phyloP scores from a whole-genome alignment of 2,329 filamentous ascomycete species.

The Tolypocladium ophioglossoides region DNA sequence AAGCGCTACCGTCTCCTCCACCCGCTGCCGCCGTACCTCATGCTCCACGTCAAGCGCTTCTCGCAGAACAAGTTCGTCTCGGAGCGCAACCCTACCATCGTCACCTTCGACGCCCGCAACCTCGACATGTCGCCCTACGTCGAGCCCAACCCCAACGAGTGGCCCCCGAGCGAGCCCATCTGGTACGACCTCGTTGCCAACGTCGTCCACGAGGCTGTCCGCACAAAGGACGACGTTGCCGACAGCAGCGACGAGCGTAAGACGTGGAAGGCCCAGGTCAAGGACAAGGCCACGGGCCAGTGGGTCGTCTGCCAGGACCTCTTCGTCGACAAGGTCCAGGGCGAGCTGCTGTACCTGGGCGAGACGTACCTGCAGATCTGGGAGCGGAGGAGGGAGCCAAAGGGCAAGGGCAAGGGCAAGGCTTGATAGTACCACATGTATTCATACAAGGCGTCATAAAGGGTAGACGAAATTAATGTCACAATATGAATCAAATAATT shows the following conservation, averaged over 20 bases:
- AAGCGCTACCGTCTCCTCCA: constrained; percentile 84
- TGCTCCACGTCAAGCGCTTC: constrained; percentile 97
- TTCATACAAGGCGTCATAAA: not conserved
- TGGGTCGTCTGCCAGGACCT: constrained; percentile 94
- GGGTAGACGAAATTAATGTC: not conserved
- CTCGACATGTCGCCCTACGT: constrained; percentile 87
- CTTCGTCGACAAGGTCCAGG: constrained; percentile 81
- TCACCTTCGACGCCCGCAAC: constrained; percentile 77
- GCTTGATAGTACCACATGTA: constrained; percentile 1
- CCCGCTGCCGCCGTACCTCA: constrained; percentile 79
- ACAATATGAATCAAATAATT: not conserved
- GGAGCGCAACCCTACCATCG: constrained; percentile 95
- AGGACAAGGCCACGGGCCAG: constrained; percentile 69
- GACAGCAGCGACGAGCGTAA: constrained; percentile 80
- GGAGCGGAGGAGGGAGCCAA: constrained; percentile 63
- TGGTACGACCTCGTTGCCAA: constrained; percentile 95
- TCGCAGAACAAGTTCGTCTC: constrained; percentile 92
- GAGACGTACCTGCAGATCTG: constrained; percentile 95
- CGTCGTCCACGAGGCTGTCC: constrained; percentile 76
- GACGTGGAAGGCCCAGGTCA: constrained; percentile 88
- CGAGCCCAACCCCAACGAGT: constrained; percentile 67
- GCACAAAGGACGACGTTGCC: constrained; percentile 71
- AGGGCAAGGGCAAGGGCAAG: constrained; percentile 23
- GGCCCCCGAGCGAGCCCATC: constrained; percentile 69
- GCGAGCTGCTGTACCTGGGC: constrained; percentile 81